These are phyloP conservation scores for Byssochlamys sp. DNA, from an alignment of 2,329 filamentous ascomycete species.

Conservation along the genomic window DNA sequence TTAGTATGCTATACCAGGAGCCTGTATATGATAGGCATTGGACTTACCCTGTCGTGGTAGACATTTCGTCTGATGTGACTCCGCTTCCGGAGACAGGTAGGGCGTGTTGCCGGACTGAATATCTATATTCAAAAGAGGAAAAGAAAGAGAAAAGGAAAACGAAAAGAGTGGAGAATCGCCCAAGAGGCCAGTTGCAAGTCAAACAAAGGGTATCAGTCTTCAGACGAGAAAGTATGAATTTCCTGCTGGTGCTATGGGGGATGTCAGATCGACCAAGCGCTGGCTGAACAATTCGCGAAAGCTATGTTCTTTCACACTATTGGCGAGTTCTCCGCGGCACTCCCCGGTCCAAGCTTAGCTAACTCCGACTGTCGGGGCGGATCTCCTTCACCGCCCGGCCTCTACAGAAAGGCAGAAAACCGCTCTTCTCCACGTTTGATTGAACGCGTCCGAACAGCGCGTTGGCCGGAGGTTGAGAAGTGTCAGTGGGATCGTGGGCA, in stretches of 20 bases:
- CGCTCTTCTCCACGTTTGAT: neutral
- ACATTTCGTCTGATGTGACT: conserved; percentile 30
- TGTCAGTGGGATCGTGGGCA: neutral
- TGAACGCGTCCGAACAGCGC: neutral
- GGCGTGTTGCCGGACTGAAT: conserved; percentile 1
- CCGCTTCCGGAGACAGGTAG: neutral
- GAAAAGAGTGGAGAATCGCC: neutral
- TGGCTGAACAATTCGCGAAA: neutral
- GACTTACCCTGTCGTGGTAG: conserved; percentile 44
- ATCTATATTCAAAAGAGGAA: neutral
- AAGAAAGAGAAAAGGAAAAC: neutral
- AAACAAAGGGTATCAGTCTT: neutral
- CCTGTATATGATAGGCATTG: neutral
- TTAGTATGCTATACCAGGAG: neutral
- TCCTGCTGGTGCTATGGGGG: neutral
- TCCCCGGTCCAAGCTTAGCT: conserved; percentile 1
- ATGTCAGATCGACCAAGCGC: neutral
- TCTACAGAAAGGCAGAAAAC: neutral
- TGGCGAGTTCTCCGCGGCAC: neutral
- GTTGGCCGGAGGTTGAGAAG: neutral
- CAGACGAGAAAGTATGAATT: neutral
- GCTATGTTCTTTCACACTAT: neutral
- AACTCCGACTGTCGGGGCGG: conserved; percentile 11
- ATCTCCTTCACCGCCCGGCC: conserved; percentile 7
- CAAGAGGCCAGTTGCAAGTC: neutral